Percentiles rank a stretch among this genome's conserved stretches.
phyloP scores from a whole-genome alignment of 1,139 yeast species.

The Sugiyamaella castrensis region DNA sequence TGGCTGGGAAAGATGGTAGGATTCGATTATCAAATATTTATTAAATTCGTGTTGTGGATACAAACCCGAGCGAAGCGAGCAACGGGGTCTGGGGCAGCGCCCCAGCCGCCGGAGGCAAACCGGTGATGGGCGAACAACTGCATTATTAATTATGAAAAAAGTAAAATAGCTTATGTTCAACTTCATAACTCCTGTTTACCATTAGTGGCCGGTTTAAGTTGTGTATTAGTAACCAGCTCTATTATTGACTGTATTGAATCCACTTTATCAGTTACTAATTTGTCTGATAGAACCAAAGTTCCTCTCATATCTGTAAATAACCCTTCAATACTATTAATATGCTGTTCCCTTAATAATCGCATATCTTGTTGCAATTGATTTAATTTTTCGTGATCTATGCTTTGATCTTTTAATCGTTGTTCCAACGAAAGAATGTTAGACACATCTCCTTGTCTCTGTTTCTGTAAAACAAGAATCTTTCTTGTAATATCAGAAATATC shows the following conservation, averaged over 20 bases:
- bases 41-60: constrained; percentile 16
- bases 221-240: constrained; percentile 5
- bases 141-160: too few species aligned
- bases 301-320: constrained; percentile 24
- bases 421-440: constrained; percentile 20
- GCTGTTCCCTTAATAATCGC: constrained; percentile 23
- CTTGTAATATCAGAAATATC: constrained; percentile 23
- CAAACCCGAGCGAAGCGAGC: too few species aligned
- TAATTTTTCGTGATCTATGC: constrained; percentile 25
- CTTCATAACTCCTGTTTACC: too few species aligned
- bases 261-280: constrained; percentile 13
- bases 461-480: constrained; percentile 17
- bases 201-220: too few species aligned
- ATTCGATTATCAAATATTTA: constrained; percentile 35
- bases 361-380: constrained; percentile 23
- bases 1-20: constrained; percentile 41
- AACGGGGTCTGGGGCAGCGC: neutral
- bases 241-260: constrained; percentile 13
- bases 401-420: constrained; percentile 19
- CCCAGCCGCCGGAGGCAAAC: neutral
- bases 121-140: neutral
- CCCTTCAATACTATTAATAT: constrained; percentile 22
- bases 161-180: too few species aligned
- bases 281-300: constrained; percentile 16
- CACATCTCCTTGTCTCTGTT: constrained; percentile 23